Evolutionary conservation across 1,139 yeast species (phyloP), one percentile per base, ranked within the genome.

Genomic region (Saccharomyces pastorianus): DNA sequence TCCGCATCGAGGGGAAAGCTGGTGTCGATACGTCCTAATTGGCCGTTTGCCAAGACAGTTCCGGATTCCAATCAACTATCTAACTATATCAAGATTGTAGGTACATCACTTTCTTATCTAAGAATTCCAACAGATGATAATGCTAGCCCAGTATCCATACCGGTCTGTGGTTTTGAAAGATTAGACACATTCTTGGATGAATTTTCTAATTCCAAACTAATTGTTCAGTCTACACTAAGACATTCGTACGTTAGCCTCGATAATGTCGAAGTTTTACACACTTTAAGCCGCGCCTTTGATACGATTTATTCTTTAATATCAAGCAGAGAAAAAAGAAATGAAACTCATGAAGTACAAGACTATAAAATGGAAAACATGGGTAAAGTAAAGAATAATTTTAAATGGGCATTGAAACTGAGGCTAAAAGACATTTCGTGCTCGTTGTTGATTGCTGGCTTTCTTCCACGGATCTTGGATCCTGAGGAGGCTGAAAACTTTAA

Each of bases 111-210:
- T 2, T 38, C 56, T n/a, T 58, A 56, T 31, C 34, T 58, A 11
- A 53, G 51, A 32, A 48, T 51, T 6, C 56, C 62, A 13, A 48
- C 38, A 27, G 42, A 52, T 11, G 38, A 34, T 13, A 46, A 50
- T 3, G 57, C 55, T 4, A 25, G 52, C 3, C 58, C 61, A 2
- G 26, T 54, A 4, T 52, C 60, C 2, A 50, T 61, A 6, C 69
- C 69, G 4, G 61, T 66, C 6, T 60, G 61, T 48, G 64, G 62
- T 1, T 63, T 66, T 53, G 68, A 63, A 51, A 62, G 68, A 56
- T 52, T 60, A 31, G 70, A 66, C 46, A 58, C 61, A 6, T 64
- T 63, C 47, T 50, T 64, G 5, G 61, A 60, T 46, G 61, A 62
- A 42, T 48, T 60, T 11, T 53, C 55, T 6, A 55, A 55, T 11